Conservation (phyloP, 495 filamentous ascomycete species). For the Tetracladium marchalianum region DNA sequence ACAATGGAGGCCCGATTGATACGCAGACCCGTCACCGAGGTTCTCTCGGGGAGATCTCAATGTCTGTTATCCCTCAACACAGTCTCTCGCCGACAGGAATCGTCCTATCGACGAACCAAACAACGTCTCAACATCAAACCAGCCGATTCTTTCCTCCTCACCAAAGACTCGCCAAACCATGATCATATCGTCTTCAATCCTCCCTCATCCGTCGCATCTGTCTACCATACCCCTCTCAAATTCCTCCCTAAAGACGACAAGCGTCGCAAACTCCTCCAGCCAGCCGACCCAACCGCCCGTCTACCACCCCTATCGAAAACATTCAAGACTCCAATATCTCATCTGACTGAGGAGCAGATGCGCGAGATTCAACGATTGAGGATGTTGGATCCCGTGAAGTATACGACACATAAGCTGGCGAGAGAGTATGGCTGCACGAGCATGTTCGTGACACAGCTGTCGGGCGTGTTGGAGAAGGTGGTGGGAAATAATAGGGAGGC, state of each 20-base stretch:
- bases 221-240: constrained; percentile 78
- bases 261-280: constrained; percentile 37
- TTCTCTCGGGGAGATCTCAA: constrained; percentile 26
- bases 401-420: constrained; percentile 63
- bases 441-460: constrained; percentile 53
- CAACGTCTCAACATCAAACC: constrained; percentile 51
- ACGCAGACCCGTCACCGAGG: constrained; percentile 28
- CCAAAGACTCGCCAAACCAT: constrained; percentile 18
- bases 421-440: constrained; percentile 67
- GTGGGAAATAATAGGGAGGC: constrained; percentile 23
- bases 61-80: constrained; percentile 31
- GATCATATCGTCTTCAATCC: constrained; percentile 85
- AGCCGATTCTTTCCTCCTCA: constrained; percentile 48
- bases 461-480: constrained; percentile 7
- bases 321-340: constrained; percentile 30
- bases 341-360: constrained; percentile 64
- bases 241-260: constrained; percentile 79
- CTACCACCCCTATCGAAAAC: constrained; percentile 44
- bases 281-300: constrained; percentile 20
- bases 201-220: constrained; percentile 70
- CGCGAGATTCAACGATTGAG: constrained; percentile 69
- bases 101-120: constrained; percentile 51
- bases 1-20: constrained; percentile 17
- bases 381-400: constrained; percentile 52
- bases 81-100: constrained; percentile 29